phyloP scores from a whole-genome alignment of 23 red algal species.

The Chondrus crispus region DNA sequence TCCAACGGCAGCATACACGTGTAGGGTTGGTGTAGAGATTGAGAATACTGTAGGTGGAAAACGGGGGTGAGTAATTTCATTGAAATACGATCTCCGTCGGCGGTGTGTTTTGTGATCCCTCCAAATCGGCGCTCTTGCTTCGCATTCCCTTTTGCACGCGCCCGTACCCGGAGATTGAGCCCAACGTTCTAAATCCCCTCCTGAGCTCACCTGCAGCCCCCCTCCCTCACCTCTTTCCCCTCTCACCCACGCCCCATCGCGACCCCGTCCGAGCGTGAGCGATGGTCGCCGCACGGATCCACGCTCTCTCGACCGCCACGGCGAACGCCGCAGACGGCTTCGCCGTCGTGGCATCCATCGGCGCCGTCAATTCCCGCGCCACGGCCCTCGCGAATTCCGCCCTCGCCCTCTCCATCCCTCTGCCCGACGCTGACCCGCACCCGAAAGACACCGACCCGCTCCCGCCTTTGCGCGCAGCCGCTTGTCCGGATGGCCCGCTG shows the following conservation, averaged over 20 bases:
- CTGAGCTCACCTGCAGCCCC: background rate
- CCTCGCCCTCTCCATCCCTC: background rate
- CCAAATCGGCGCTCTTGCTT: too few species aligned
- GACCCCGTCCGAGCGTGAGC: background rate
- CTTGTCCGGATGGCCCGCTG: constrained; percentile 16
- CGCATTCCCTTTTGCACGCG: too few species aligned
- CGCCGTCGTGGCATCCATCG: background rate
- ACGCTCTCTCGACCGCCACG: background rate
- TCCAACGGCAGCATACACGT: too few species aligned
- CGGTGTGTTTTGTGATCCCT: too few species aligned
- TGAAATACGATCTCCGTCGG: too few species aligned
- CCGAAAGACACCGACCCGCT: background rate
- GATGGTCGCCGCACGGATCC: too few species aligned
- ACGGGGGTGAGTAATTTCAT: too few species aligned
- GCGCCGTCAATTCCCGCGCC: background rate
- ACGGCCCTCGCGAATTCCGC: background rate
- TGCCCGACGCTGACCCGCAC: background rate
- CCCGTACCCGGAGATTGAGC: too few species aligned
- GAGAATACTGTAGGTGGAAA: too few species aligned
- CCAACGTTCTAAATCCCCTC: background rate
- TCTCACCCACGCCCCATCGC: background rate
- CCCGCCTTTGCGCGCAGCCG: constrained; percentile 14
- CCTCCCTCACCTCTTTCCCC: background rate
- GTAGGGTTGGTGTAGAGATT: too few species aligned
- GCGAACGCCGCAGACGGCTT: background rate